A percentile compares a stretch with the other conserved stretches of the same genome.
phyloP scores from a whole-genome alignment of 805 yeast genomes.

The Ogataea zsoltii region DNA sequence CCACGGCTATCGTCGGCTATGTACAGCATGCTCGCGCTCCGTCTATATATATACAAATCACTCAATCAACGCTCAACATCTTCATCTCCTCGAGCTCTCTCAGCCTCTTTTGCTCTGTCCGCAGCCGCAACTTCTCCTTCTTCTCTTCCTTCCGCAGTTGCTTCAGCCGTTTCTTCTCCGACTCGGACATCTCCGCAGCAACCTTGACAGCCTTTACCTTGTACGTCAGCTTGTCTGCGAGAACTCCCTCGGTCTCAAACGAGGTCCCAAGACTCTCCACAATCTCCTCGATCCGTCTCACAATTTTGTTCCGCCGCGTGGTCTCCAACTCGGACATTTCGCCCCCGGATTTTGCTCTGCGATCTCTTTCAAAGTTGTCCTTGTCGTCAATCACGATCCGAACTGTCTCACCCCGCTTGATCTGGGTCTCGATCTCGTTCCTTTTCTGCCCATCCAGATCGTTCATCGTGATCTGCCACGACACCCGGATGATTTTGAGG shows the following conservation, averaged over 20 bases:
- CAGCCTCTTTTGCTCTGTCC: conserved; percentile 21
- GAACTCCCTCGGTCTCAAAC: conserved; percentile 23
- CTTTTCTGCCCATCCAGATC: conserved; percentile 55
- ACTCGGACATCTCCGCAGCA: conserved; percentile 9
- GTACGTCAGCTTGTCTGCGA: conserved; percentile 19
- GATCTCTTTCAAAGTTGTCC: conserved; percentile 25
- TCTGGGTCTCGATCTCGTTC: conserved; percentile 46
- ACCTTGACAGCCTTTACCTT: conserved; percentile 15
- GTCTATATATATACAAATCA: conserved; percentile 7
- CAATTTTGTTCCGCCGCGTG: conserved; percentile 35
- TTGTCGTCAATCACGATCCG: conserved; percentile 43
- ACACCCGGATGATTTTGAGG: conserved; percentile 48
- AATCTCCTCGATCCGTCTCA: conserved; percentile 31
- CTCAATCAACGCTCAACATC: conserved; percentile 15
- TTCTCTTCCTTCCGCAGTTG: conserved; percentile 36
- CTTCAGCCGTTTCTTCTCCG: conserved; percentile 34
- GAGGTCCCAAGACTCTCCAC: conserved; percentile 28
- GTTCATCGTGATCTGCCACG: conserved; percentile 57
- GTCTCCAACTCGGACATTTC: conserved; percentile 34
- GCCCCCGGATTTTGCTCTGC: conserved; percentile 6
- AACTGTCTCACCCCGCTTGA: conserved; percentile 45
- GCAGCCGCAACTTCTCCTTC: conserved; percentile 32
- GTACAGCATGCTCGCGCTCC: too few relatives aligned
- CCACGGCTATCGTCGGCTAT: too few relatives aligned
- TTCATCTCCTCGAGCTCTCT: conserved; percentile 12